Percentiles rank a stretch among this genome's conserved stretches.
Conservation (phyloP, 179 eudicot species). For the Monotropa hypopitys region DNA sequence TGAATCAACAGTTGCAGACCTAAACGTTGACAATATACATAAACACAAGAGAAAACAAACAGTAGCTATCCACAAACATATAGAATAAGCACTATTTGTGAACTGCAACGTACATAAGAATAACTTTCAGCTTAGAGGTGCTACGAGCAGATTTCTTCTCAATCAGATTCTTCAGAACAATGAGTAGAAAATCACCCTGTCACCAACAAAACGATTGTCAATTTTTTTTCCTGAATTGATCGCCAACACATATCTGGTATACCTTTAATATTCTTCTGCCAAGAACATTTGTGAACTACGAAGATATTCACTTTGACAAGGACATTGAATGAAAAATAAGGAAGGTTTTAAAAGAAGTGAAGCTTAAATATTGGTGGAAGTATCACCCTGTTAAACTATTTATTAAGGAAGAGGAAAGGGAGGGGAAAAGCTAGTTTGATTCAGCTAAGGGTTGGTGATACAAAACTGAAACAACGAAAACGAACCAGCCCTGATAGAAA, state of each 20-base stretch:
- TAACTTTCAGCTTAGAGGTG: constrained; percentile 53
- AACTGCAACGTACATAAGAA: constrained; percentile 53
- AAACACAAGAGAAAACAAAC: not conserved
- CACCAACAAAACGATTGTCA: not conserved
- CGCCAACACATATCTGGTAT: not conserved
- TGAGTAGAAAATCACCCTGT: constrained; percentile 92
- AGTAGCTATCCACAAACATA: constrained; percentile 1
- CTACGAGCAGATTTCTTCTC: constrained; percentile 61
- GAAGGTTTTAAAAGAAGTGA: not conserved
- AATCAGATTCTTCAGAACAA: constrained; percentile 67
- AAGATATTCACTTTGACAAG: not conserved
- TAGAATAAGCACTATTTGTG: not conserved
- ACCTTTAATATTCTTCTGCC: not conserved
- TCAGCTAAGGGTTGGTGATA: not conserved
- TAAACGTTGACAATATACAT: constrained; percentile 18
- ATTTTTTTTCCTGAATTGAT: not conserved
- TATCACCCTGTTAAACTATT: not conserved
- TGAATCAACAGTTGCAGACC: constrained; percentile 98
- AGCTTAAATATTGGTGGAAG: not conserved
- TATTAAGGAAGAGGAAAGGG: not conserved
- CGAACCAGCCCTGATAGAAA: not conserved
- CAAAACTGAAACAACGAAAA: not conserved
- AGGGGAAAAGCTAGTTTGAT: not conserved
- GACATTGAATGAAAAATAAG: not conserved
- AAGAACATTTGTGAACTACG: not conserved